Percentiles rank a stretch among this genome's conserved stretches.
Evolutionary conservation across 2,329 filamentous ascomycete species (phyloP).

Genomic region (Xylariales sp.): DNA sequence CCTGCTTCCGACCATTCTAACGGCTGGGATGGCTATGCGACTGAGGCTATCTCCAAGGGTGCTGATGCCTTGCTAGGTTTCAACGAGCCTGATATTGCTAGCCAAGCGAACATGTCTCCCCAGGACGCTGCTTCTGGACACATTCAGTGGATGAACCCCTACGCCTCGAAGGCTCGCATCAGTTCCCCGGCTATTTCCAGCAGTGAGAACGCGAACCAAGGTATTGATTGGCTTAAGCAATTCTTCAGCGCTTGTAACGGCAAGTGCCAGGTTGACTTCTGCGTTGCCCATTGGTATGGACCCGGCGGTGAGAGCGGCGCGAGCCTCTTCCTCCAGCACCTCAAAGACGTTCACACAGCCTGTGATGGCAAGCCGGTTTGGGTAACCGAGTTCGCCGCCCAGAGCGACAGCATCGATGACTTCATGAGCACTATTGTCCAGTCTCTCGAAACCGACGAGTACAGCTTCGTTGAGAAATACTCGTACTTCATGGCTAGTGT

Average conservation of each 20-base stretch:
- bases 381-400: constrained; percentile 73
- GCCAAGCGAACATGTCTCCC: constrained; percentile 70
- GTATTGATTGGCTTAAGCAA: constrained; percentile 65
- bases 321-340: constrained; percentile 65
- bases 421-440: constrained; percentile 64
- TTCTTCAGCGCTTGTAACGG: constrained; percentile 65
- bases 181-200: constrained; percentile 72
- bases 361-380: constrained; percentile 66
- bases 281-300: constrained; percentile 74
- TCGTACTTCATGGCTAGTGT: constrained; percentile 66
- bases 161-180: constrained; percentile 64
- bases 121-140: constrained; percentile 63
- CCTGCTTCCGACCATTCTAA: constrained; percentile 55
- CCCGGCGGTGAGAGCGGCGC: constrained; percentile 54
- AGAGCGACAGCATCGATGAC: constrained; percentile 55
- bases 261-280: constrained; percentile 68
- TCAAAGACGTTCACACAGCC: constrained; percentile 58
- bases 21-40: constrained; percentile 63
- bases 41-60: constrained; percentile 64
- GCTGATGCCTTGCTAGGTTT: constrained; percentile 71
- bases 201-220: constrained; percentile 61
- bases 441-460: constrained; percentile 59
- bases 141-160: constrained; percentile 66
- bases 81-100: constrained; percentile 75
- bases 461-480: constrained; percentile 65